Evolutionary conservation across 1,139 yeast genomes (phyloP), one percentile per base, ranked within the genome.

Genomic region (Zygoascus sp.): DNA sequence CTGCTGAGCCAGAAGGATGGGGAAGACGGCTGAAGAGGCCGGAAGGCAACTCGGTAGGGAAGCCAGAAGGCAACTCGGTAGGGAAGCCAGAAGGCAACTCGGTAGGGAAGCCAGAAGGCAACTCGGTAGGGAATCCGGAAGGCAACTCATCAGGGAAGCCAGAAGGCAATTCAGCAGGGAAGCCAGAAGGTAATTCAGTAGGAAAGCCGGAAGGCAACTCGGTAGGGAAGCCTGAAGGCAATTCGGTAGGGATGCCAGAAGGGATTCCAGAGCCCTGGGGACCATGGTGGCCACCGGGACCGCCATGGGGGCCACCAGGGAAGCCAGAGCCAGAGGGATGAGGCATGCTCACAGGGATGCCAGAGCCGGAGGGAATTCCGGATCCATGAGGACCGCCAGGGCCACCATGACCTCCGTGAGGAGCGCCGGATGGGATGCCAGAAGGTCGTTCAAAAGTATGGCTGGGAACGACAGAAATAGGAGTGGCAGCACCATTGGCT

Each of bases 401-500:
- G 15, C 17, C 35, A 13, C 35, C 20, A 13, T 32, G 17, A 32
- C 17, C 35, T 5, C 35, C 20, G 6, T 32, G 36, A 16, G 21
- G 36, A 17, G 20, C n/a, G 6, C 36, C 36, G 17, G 36, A 32
- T 13, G 32, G 32, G 11, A 11, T n/a, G 13, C 21, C 21, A 16
- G 21, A 16, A 32, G 36, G 20, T 5, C n/a, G 36, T 11, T 34
- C 27, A 15, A 20, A 13, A 11, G 19, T 17, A 11, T 20, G 25
- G 16, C 25, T 20, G 16, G 25, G 13, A n/a, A n/a, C 39, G 13
- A n/a, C 27, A 20, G 39, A 35, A 17, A 35, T 27, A 5, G 39
- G 27, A 35, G 39, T 35, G 15, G 39, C 39, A 6, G 39, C 39
- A 21, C 25, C 39, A 16, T 21, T 35, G 10, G 20, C 39, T n/a